These are phyloP conservation scores for Penicillium sp. DNA, from an alignment of 2,329 filamentous ascomycete genomes.

Conservation along the genomic window DNA sequence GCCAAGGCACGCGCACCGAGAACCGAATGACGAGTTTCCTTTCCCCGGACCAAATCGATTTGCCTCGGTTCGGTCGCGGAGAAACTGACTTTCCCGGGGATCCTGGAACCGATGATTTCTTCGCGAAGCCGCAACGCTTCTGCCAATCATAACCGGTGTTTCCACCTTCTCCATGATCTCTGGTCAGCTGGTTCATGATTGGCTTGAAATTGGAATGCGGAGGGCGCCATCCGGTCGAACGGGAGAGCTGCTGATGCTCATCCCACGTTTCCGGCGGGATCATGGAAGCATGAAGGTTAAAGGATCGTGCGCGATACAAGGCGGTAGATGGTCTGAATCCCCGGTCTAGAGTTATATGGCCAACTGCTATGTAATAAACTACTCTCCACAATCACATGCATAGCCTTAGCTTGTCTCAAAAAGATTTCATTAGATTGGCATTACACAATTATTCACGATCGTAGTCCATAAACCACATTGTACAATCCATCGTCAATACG, in stretches of 20 bases:
- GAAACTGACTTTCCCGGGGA: slow-evolving; percentile 7
- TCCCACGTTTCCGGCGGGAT: slow-evolving; percentile 19
- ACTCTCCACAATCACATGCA: too few relatives aligned
- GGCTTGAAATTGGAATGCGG: slow-evolving; percentile 2
- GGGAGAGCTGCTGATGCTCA: slow-evolving; percentile 11
- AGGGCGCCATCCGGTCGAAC: slow-evolving; percentile 19
- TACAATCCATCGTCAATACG: slow-evolving; percentile 1
- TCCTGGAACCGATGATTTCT: too few relatives aligned
- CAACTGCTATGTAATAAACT: too few relatives aligned
- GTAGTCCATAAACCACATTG: slow-evolving; percentile 15
- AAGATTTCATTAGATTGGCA: slow-evolving; percentile 17
- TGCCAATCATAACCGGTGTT: too few relatives aligned
- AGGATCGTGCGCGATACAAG: too few relatives aligned
- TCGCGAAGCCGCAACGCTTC: too few relatives aligned
- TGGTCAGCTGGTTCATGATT: too few relatives aligned
- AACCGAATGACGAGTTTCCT: slow-evolving; percentile 14
- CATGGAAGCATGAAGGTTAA: slow-evolving; percentile 11
- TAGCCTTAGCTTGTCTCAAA: too few relatives aligned
- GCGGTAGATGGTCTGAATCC: too few relatives aligned
- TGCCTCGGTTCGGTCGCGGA: slow-evolving; percentile 21
- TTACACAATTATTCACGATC: slow-evolving; percentile 7
- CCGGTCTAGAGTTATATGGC: too few relatives aligned
- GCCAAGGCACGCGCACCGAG: slow-evolving; percentile 14
- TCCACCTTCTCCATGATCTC: too few relatives aligned
- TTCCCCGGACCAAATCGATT: slow-evolving; percentile 16